Evolutionary conservation across 2,329 filamentous ascomycete genomes (phyloP), one percentile per base, ranked within the genome.

Genomic region (Chaetomium sp.): DNA sequence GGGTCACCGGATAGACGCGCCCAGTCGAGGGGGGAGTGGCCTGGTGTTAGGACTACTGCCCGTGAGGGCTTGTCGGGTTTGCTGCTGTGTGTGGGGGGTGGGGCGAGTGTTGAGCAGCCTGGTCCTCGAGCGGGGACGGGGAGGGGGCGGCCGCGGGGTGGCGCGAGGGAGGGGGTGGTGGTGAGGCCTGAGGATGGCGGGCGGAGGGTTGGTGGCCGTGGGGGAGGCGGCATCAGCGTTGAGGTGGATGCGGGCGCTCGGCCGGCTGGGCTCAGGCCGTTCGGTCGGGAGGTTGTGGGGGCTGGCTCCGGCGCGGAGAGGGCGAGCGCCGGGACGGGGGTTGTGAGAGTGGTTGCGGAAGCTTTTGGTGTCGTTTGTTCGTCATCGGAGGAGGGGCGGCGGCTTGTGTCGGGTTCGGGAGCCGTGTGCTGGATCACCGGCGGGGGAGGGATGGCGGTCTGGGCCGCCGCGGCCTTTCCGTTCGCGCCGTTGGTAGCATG

Each of bases 1-100:
- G 89, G 87, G 56, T 82, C 79, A 23, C 83, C 82, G 1, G 87
- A 85, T 1, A 97, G 85, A 6, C 90, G 87, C 13, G 95, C 95
- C 95, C 95, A 99, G 83, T 99, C 95, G 13, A 99, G 87, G 0
- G 95, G 94, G 2, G 92, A 97, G 80, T 94, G 93, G 35, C 95
- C 94, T 0, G 95, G 95, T n/a, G 88, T 85, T 4, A 99, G 86
- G 9, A 90, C 82, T 4, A 97, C 91, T 73, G 94, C 91, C 76
- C 84, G 85, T 12, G 82, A 85, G 4, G 84, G 83, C 72, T 86
- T 87, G 27, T 78, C 68, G 1, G 85, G 84, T 64, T 81, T 82
- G 50, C 78, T 74, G 35, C 76, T 78, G 73, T 83, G 83, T 16
- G 84, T 82, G 0, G 85, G 83, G 0, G 86, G 85, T 0, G 83